A percentile compares a stretch with the other conserved stretches of the same genome.
Conservation (phyloP, 306 rosid species). For the Sicyos baderoa region DNA sequence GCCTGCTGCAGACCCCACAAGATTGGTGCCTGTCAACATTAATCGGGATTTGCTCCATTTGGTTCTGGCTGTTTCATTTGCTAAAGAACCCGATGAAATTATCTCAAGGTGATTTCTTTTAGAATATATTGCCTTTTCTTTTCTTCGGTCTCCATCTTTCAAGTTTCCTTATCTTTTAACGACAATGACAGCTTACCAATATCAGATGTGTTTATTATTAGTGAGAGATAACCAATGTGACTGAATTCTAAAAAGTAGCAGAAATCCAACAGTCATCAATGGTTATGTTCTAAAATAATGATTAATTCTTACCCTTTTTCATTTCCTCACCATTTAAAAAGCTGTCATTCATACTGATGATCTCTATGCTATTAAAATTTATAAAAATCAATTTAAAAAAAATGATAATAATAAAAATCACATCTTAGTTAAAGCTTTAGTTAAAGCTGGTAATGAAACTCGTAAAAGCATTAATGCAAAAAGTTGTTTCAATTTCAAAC, state of each 20-base stretch:
- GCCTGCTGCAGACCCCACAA: constrained; percentile 88
- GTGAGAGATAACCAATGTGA: not conserved
- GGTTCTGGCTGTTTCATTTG: constrained; percentile 85
- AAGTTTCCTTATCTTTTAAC: not conserved
- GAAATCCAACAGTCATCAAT: not conserved
- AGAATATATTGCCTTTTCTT: constrained; percentile 5
- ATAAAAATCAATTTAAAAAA: too few relatives aligned
- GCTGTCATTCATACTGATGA: not conserved
- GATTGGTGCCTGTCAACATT: constrained; percentile 69
- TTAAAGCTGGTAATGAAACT: not conserved
- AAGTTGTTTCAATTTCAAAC: too few relatives aligned
- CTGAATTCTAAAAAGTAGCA: not conserved
- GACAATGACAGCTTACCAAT: constrained; percentile 8
- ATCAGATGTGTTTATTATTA: not conserved
- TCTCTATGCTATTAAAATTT: not conserved
- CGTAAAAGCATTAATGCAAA: not conserved
- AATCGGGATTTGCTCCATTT: constrained; percentile 68
- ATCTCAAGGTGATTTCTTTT: constrained; percentile 59
- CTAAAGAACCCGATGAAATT: constrained; percentile 83
- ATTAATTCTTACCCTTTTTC: not conserved
- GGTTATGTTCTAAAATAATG: not conserved
- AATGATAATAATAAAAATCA: too few relatives aligned
- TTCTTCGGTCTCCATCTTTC: not conserved
- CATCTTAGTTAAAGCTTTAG: too few relatives aligned
- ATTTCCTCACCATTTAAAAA: not conserved